Percentiles rank a stretch among this genome's conserved stretches.
Evolutionary conservation across 116 monocot species (phyloP).

Genomic region (Papilionanthe hybrid): DNA sequence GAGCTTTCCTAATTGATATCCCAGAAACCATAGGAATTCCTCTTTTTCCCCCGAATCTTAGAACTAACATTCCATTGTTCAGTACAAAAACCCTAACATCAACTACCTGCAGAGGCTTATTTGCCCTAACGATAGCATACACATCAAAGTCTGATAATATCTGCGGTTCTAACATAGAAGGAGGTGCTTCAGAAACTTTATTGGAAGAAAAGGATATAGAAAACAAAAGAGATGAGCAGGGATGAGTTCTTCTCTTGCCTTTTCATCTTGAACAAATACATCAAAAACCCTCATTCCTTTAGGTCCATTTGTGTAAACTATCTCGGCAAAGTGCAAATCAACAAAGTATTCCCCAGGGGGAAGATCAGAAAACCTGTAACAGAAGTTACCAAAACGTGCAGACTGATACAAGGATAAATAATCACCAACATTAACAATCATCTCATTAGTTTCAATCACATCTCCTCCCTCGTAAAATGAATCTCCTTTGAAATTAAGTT

Average conservation of each 20-base stretch:
- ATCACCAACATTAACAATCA: slow-evolving; percentile 48
- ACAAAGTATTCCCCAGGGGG: slow-evolving; percentile 56
- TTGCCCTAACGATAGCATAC: slow-evolving; percentile 68
- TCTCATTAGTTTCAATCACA: slow-evolving; percentile 40
- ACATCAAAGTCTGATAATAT: slow-evolving; percentile 70
- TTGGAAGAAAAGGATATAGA: not conserved
- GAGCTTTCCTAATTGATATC: slow-evolving; percentile 62
- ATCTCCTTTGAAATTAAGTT: slow-evolving; percentile 34
- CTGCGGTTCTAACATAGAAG: slow-evolving; percentile 29
- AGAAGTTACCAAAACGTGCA: slow-evolving; percentile 70
- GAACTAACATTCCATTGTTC: slow-evolving; percentile 29
- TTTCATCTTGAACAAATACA: slow-evolving; percentile 75
- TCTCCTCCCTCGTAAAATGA: slow-evolving; percentile 72
- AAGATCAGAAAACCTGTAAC: slow-evolving; percentile 58
- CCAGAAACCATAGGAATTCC: slow-evolving; percentile 64
- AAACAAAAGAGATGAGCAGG: slow-evolving; percentile 3
- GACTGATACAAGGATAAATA: slow-evolving; percentile 59
- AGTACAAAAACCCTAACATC: slow-evolving; percentile 48
- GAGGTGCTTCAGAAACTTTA: slow-evolving; percentile 1
- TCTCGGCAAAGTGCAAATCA: slow-evolving; percentile 92
- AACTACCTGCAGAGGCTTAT: slow-evolving; percentile 59
- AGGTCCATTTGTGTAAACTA: slow-evolving; percentile 70
- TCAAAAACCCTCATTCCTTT: slow-evolving; percentile 82
- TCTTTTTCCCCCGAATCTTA: slow-evolving; percentile 52
- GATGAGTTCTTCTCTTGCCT: slow-evolving; percentile 33